A percentile compares a stretch with the other conserved stretches of the same genome.
These are phyloP conservation scores for Phenoliferia sp. DNA, from an alignment of 1,284 basidiomycete species.

Conservation along the genomic window DNA sequence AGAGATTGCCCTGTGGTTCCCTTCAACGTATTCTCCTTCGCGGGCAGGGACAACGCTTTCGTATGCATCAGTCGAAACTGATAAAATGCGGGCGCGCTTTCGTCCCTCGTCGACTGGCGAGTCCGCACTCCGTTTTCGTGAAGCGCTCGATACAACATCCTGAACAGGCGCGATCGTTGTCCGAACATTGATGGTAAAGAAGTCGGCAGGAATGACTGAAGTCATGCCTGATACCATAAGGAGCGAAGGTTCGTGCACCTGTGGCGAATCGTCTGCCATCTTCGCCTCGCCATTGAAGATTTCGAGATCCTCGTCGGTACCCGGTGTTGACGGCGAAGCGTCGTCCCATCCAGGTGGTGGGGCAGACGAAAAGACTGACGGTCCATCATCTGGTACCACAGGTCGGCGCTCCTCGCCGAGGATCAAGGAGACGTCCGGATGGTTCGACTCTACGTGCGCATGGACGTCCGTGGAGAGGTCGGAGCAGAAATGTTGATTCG, in stretches of 20 bases:
- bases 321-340: background rate
- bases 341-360: background rate
- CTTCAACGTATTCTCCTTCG: background rate
- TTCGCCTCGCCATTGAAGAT: background rate
- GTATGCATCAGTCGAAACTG: conserved; percentile 3
- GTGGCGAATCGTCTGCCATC: background rate
- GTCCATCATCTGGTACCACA: background rate
- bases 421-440: background rate
- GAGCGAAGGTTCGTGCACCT: background rate
- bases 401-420: background rate
- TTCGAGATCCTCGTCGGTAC: conserved; percentile 2
- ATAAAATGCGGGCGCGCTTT: background rate
- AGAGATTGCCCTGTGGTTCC: background rate
- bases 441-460: background rate
- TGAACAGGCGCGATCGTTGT: conserved; percentile 2
- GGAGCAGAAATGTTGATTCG: conserved; percentile 23
- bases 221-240: background rate
- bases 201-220: conserved; percentile 11
- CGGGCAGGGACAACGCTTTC: background rate
- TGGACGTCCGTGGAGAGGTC: conserved; percentile 22
- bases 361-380: background rate
- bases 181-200: conserved; percentile 24
- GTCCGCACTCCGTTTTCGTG: background rate
- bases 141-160: background rate
- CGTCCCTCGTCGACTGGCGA: background rate